Evolutionary conservation across 345 rosid genomes (phyloP), one percentile per base, ranked within the genome.

Genomic region (Erucastrum elatum): DNA sequence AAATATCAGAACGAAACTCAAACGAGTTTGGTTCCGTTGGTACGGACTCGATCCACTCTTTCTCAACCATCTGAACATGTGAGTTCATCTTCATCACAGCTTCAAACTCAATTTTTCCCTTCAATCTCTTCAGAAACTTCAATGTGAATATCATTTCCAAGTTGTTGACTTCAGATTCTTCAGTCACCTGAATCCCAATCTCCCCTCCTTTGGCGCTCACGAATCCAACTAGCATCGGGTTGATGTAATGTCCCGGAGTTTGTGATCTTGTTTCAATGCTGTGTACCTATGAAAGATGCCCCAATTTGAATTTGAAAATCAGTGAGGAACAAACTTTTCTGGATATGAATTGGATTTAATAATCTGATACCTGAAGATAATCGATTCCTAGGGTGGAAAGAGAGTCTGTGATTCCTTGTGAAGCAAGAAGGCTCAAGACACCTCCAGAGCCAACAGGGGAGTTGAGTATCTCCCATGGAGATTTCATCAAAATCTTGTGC

Each of bases 401-500:
- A 70, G 82, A 82, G 67, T 90, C 87, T 4, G 75, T 70, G 29
- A 92, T 81, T 55, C 73, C 79, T 41, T 82, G 78, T 35, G 90
- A 87, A 72, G 91, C 84, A 82, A 94, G 88, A 70, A 84, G 41
- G 84, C 83, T 88, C 66, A 90, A 74, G 68, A 87, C 76, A 16
- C 96, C 96, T 13, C 93, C 94, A 68, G 94, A 88, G 70, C 96
- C 96, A 76, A 94, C 84, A 0, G 98, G 96, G 26, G 92, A 81
- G 78, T 88, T 88, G 56, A 94, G 84, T 64, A 94, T 87, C 77
- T 92, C 91, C 97, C 97, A 94, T 63, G 96, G 97, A 44, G 98
- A 90, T 84, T 90, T 89, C 97, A 94, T 91, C 85, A 94, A 81
- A 76, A 94, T 94, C 87, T 87, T 89, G 68, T 79, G 84, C 74